Percentiles rank a stretch among this genome's conserved stretches.
These are phyloP conservation scores for Hysterium pulicare DNA, from an alignment of 2,329 filamentous ascomycete species.

Conservation along the genomic window DNA sequence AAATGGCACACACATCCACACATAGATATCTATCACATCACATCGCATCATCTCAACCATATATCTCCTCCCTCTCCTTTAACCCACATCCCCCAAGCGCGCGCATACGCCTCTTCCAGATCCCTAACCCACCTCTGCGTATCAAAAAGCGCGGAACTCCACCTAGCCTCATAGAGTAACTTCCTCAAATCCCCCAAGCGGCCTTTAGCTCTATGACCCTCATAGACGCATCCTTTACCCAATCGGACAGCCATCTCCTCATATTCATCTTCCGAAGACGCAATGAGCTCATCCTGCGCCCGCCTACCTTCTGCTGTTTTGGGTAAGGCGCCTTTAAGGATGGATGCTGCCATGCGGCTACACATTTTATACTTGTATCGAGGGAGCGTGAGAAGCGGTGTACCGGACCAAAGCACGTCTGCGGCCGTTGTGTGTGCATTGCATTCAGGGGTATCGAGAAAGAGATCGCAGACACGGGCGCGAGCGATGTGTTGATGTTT, in stretches of 20 bases:
- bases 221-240: constrained; percentile 28
- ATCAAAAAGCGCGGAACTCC: constrained; percentile 85
- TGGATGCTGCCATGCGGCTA: constrained; percentile 94
- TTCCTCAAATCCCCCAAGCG: constrained; percentile 74
- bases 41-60: constrained; percentile 53
- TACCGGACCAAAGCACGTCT: constrained; percentile 94
- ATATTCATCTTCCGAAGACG: constrained; percentile 74
- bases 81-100: constrained; percentile 88
- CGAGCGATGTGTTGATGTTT: constrained; percentile 92
- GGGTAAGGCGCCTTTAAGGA: constrained; percentile 84
- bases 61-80: constrained; percentile 87
- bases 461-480: constrained; percentile 87
- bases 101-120: constrained; percentile 81
- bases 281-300: constrained; percentile 74
- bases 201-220: constrained; percentile 47
- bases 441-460: constrained; percentile 95
- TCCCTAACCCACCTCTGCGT: constrained; percentile 88
- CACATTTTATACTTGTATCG: constrained; percentile 99
- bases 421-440: constrained; percentile 98
- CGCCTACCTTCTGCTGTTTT: constrained; percentile 62
- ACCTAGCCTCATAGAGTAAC: constrained; percentile 78
- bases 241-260: constrained; percentile 57
- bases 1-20: no score
- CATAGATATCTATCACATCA: no score
- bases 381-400: constrained; percentile 83